Percentiles rank a stretch among this genome's conserved stretches.
These are phyloP conservation scores for Suillus cothurnatus DNA, from an alignment of 768 basidiomycete genomes.

Conservation along the genomic window DNA sequence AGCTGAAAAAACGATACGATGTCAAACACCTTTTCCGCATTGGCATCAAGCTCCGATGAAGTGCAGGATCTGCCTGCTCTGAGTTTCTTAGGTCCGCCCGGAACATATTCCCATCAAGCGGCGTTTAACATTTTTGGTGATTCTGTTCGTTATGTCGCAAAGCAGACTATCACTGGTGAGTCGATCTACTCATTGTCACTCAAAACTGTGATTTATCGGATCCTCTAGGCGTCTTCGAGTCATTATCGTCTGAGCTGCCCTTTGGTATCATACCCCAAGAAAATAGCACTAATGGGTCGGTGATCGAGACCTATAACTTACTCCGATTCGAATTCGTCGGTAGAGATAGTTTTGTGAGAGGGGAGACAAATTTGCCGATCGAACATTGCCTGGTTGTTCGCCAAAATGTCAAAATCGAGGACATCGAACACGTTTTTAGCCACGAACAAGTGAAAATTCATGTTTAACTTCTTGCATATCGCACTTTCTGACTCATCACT, in stretches of 20 bases:
- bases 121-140: slow-evolving; percentile 48
- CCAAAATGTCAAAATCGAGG: slow-evolving; percentile 52
- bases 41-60: slow-evolving; percentile 13
- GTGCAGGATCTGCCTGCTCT: slow-evolving; percentile 28
- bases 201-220: background rate
- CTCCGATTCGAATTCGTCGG: slow-evolving; percentile 48
- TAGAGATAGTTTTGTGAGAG: slow-evolving; percentile 53
- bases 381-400: slow-evolving; percentile 72
- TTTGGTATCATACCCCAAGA: slow-evolving; percentile 80
- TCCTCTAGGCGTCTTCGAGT: slow-evolving; percentile 57
- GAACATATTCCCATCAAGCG: slow-evolving; percentile 73
- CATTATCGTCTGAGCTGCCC: slow-evolving; percentile 44
- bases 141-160: slow-evolving; percentile 45
- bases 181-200: background rate
- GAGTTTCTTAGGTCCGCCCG: slow-evolving; percentile 66
- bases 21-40: background rate
- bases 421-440: slow-evolving; percentile 65
- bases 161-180: slow-evolving; percentile 43
- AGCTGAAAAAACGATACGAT: background rate
- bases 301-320: slow-evolving; percentile 73
- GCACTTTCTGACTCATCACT: slow-evolving; percentile 7
- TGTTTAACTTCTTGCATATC: slow-evolving; percentile 6
- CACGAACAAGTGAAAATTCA: slow-evolving; percentile 68
- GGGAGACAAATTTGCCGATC: slow-evolving; percentile 59
- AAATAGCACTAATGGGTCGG: slow-evolving; percentile 74